A percentile compares a stretch with the other conserved stretches of the same genome.
phyloP scores from a whole-genome alignment of 225 moss, liverwort and hornwort genomes.

The Physcomitrium patens region DNA sequence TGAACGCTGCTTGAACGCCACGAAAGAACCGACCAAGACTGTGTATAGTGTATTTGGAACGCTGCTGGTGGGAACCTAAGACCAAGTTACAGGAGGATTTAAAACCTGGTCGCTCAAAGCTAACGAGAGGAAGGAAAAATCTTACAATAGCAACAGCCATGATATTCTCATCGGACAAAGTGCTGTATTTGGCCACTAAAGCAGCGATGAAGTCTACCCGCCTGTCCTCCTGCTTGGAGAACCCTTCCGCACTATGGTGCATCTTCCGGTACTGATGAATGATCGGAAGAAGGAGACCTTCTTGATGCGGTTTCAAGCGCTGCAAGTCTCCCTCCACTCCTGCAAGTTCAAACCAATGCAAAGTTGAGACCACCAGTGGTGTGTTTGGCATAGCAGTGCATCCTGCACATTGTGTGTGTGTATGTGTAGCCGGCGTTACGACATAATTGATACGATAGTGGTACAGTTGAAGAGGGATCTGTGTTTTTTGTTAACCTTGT shows the following conservation, averaged over 20 bases:
- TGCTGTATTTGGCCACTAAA: slow-evolving; percentile 38
- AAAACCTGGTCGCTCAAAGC: too few relatives aligned
- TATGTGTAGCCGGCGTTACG: too few relatives aligned
- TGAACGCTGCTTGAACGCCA: too few relatives aligned
- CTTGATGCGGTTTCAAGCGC: slow-evolving; percentile 47
- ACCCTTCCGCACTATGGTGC: slow-evolving; percentile 11
- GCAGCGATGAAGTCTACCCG: slow-evolving; percentile 47
- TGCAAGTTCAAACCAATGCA: slow-evolving; percentile 20
- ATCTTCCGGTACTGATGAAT: slow-evolving; percentile 47
- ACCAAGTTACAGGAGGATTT: too few relatives aligned
- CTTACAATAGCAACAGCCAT: slow-evolving; percentile 65
- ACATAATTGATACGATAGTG: too few relatives aligned
- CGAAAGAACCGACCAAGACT: too few relatives aligned
- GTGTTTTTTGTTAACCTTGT: slow-evolving; percentile 53
- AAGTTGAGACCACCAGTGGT: neutral
- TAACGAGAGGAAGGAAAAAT: neutral
- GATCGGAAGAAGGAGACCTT: slow-evolving; percentile 56
- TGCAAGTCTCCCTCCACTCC: slow-evolving; percentile 49
- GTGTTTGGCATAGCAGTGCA: neutral
- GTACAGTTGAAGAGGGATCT: too few relatives aligned
- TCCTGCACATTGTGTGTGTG: neutral
- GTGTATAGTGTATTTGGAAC: too few relatives aligned
- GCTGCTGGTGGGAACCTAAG: too few relatives aligned
- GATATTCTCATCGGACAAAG: slow-evolving; percentile 49
- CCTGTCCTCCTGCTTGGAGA: neutral